Evolutionary conservation across 1,284 basidiomycete species (phyloP).

Genomic region (Boletellus deceptivus): DNA sequence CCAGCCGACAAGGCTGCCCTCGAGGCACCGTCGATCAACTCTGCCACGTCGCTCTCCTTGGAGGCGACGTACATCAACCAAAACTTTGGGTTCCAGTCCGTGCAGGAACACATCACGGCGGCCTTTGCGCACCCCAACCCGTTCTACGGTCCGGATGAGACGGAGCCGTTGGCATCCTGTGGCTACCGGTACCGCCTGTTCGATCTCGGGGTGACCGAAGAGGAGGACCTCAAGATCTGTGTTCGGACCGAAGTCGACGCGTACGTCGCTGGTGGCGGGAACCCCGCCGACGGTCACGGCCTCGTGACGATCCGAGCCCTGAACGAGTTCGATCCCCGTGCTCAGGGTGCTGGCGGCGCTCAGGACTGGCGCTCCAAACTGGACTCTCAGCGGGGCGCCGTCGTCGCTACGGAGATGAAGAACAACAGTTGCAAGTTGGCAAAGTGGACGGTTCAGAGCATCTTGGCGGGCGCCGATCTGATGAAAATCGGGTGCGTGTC

Average conservation of each 20-base stretch:
- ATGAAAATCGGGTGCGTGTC: constrained; percentile 92
- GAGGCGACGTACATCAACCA: constrained; percentile 99
- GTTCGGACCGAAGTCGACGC: constrained; percentile 98
- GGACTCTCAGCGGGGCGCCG: constrained; percentile 95
- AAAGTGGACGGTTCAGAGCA: constrained; percentile 95
- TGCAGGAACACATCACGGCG: constrained; percentile 69
- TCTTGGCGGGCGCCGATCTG: constrained; percentile 92
- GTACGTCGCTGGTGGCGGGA: constrained; percentile 66
- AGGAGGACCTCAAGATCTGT: constrained; percentile 89
- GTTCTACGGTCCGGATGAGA: constrained; percentile 94
- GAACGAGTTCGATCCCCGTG: constrained; percentile 96
- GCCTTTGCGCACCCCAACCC: constrained; percentile 88
- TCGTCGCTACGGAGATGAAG: constrained; percentile 99
- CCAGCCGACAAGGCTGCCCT: constrained; percentile 63
- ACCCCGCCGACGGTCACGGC: constrained; percentile 70
- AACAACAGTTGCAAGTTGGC: constrained; percentile 99
- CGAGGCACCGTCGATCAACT: constrained; percentile 83
- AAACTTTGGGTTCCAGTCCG: constrained; percentile 97
- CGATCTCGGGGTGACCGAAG: constrained; percentile 87
- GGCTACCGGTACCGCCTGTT: constrained; percentile 97
- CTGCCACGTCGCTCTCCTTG: constrained; percentile 89
- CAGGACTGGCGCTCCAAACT: constrained; percentile 97
- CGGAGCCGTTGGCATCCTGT: constrained; percentile 92
- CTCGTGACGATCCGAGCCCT: constrained; percentile 92
- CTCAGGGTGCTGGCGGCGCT: constrained; percentile 88